phyloP scores from a whole-genome alignment of 495 filamentous ascomycete genomes.

The Penicillium arizonense region DNA sequence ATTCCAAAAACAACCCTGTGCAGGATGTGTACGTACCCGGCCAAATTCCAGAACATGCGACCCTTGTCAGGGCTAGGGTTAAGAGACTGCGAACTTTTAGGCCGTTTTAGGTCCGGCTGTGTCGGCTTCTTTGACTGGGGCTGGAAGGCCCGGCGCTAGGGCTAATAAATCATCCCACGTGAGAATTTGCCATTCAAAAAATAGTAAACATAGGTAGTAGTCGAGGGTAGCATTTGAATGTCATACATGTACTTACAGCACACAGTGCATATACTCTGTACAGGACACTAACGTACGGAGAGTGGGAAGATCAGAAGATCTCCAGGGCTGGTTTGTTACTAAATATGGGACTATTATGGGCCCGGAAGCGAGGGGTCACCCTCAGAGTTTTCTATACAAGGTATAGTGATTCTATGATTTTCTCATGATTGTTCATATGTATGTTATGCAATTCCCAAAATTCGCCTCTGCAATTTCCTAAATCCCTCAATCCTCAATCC shows the following conservation, averaged over 20 bases:
- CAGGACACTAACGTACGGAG: not conserved
- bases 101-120: not conserved
- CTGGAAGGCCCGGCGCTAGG: too few species aligned
- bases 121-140: not conserved
- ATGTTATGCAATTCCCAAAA: not conserved
- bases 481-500: too few species aligned
- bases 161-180: too few species aligned
- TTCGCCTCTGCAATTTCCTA: too few species aligned
- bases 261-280: too few species aligned
- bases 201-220: not conserved
- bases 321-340: conserved; percentile 1
- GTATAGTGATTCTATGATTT: too few species aligned
- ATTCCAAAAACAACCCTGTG: too few species aligned
- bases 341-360: conserved; percentile 3
- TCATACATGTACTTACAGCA: too few species aligned
- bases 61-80: not conserved
- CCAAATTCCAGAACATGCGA: too few species aligned
- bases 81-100: not conserved
- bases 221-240: not conserved
- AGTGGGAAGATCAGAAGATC: conserved; percentile 7
- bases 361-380: conserved; percentile 5
- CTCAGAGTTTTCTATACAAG: not conserved
- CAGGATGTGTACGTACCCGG: too few species aligned
- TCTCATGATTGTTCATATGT: too few species aligned
- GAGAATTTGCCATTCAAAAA: too few species aligned